Conservation (phyloP, 192 early-diverging fungal genomes). For the Mortierella claussenii region DNA sequence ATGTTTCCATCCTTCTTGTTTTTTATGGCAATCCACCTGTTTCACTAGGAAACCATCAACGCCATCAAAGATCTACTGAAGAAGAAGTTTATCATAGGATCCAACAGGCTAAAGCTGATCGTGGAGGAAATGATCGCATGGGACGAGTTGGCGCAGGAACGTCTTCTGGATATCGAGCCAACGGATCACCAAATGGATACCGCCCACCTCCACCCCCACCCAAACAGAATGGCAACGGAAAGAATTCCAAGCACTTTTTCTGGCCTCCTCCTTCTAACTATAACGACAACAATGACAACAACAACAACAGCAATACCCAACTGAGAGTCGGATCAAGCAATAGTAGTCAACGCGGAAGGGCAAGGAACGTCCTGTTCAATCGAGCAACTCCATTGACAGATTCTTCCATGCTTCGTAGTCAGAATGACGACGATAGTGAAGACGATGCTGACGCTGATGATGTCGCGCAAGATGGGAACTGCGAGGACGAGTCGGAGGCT, state of each 20-base stretch:
- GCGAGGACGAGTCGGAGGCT: slow-evolving; percentile 15
- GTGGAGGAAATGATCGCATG: slow-evolving; percentile 1
- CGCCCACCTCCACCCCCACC: slow-evolving; percentile 18
- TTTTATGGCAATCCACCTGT: not conserved
- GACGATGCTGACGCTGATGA: slow-evolving; percentile 17
- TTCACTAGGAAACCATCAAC: slow-evolving; percentile 28
- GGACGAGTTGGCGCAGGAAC: too few relatives aligned
- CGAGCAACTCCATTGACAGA: slow-evolving; percentile 20
- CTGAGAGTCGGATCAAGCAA: not conserved
- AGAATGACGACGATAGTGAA: slow-evolving; percentile 3
- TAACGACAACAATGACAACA: not conserved
- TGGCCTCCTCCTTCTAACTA: slow-evolving; percentile 34
- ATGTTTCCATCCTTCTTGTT: not conserved
- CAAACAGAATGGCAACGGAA: slow-evolving; percentile 41
- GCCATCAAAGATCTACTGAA: slow-evolving; percentile 18
- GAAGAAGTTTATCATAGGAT: slow-evolving; percentile 29
- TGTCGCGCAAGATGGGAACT: not conserved
- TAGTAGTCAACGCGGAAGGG: not conserved
- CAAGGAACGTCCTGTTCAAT: slow-evolving; percentile 29
- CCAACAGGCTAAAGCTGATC: slow-evolving; percentile 24
- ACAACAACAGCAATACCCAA: slow-evolving; percentile 4
- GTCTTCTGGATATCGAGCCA: not conserved
- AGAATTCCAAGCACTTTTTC: slow-evolving; percentile 46
- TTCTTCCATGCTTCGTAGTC: not conserved
- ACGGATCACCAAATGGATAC: slow-evolving; percentile 8